phyloP scores from a whole-genome alignment of 2,329 filamentous ascomycete genomes.

The Gliomastix tumulicola region DNA sequence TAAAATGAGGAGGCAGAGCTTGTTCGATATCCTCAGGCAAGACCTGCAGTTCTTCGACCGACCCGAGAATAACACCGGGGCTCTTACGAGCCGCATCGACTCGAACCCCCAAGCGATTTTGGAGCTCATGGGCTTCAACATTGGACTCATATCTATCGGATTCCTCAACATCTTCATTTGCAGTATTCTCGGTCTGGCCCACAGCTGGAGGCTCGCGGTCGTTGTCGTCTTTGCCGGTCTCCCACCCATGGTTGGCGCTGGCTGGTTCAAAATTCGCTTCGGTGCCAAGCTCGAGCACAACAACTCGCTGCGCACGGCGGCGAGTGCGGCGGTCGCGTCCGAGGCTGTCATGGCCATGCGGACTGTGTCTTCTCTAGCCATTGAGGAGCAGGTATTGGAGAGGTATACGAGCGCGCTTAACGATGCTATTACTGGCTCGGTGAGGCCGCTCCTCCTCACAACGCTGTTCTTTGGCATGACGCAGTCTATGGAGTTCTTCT shows the following conservation, averaged over 20 bases:
- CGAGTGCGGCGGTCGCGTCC: slow-evolving; percentile 49
- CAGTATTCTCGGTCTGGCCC: slow-evolving; percentile 52
- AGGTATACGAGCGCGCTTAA: slow-evolving; percentile 28
- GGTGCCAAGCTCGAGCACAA: slow-evolving; percentile 33
- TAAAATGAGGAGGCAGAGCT: slow-evolving; percentile 68
- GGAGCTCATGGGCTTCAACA: slow-evolving; percentile 34
- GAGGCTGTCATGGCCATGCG: slow-evolving; percentile 56
- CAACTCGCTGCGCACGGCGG: slow-evolving; percentile 62
- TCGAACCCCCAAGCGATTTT: slow-evolving; percentile 28
- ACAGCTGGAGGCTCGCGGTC: slow-evolving; percentile 63
- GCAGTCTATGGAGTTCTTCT: slow-evolving; percentile 69
- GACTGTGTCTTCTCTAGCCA: slow-evolving; percentile 46
- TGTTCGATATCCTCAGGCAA: slow-evolving; percentile 25
- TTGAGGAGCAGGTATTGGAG: slow-evolving; percentile 22
- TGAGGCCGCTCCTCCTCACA: slow-evolving; percentile 19
- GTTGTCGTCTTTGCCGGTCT: slow-evolving; percentile 59
- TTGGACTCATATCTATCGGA: slow-evolving; percentile 22
- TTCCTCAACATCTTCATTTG: slow-evolving; percentile 19
- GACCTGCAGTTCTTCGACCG: slow-evolving; percentile 35
- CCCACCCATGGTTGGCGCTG: slow-evolving; percentile 56
- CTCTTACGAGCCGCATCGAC: slow-evolving; percentile 25
- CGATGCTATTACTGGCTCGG: slow-evolving; percentile 16
- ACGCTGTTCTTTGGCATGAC: slow-evolving; percentile 29
- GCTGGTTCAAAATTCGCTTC: slow-evolving; percentile 32
- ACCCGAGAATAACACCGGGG: slow-evolving; percentile 28